Evolutionary conservation across 768 basidiomycete genomes (phyloP).

Genomic region (Xanthoconium purpureum): DNA sequence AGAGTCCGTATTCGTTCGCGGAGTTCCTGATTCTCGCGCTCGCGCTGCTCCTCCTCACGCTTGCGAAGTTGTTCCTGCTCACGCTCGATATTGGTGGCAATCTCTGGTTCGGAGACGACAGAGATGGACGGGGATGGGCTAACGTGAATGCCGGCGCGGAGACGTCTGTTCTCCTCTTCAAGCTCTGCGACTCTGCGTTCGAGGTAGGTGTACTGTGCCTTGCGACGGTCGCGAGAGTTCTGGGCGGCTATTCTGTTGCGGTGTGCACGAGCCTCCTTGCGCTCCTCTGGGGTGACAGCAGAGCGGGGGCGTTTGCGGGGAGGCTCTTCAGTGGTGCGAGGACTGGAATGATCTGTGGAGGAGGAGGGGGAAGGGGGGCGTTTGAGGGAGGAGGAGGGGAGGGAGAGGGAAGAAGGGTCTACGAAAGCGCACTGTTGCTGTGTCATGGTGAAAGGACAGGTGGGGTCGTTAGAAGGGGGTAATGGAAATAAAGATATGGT

Average conservation of each 20-base stretch:
- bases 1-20: constrained; percentile 74
- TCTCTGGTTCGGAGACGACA: constrained; percentile 17
- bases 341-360: constrained; percentile 15
- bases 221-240: constrained; percentile 87
- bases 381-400: constrained; percentile 34
- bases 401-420: constrained; percentile 39
- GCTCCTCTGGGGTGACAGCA: constrained; percentile 64
- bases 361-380: constrained; percentile 28
- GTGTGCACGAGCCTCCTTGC: constrained; percentile 84
- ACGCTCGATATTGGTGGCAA: constrained; percentile 22
- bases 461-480: neutral
- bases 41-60: constrained; percentile 41
- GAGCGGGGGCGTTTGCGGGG: constrained; percentile 76
- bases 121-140: constrained; percentile 21
- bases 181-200: constrained; percentile 68
- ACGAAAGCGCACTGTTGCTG: constrained; percentile 32
- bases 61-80: constrained; percentile 33
- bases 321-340: constrained; percentile 36
- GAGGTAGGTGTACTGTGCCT: constrained; percentile 73
- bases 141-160: constrained; percentile 51
- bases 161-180: constrained; percentile 78
- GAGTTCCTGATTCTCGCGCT: constrained; percentile 71
- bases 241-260: constrained; percentile 93
- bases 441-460: constrained; percentile 17
- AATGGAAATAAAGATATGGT: constrained; percentile 23